phyloP scores from a whole-genome alignment of 1,284 basidiomycete species.

The Gomphus sp. region DNA sequence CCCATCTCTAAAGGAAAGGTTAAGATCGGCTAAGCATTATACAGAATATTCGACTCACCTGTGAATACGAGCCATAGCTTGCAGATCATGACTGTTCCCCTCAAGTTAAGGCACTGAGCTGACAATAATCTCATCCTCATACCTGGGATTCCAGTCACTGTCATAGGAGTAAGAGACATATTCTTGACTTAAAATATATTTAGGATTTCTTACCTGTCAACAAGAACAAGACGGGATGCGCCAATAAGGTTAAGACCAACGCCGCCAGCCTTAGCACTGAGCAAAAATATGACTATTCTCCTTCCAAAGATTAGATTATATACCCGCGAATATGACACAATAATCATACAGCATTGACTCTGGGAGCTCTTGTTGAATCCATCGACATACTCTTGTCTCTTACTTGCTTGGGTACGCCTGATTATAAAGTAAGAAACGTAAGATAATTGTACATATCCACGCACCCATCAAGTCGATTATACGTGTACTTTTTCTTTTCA shows the following conservation, averaged over 20 bases:
- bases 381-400: conserved; percentile 80
- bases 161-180: background rate
- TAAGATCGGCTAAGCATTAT: background rate
- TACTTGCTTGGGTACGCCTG: conserved; percentile 71
- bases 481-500: conserved; percentile 67
- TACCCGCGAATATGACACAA: background rate
- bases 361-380: conserved; percentile 72
- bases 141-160: conserved; percentile 96
- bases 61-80: conserved; percentile 97
- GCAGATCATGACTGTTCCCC: conserved; percentile 70
- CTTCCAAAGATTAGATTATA: background rate
- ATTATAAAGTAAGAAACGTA: background rate
- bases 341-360: conserved; percentile 52
- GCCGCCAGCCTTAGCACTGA: conserved; percentile 94
- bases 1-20: conserved; percentile 59
- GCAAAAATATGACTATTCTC: conserved; percentile 72
- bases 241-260: conserved; percentile 92
- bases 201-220: conserved; percentile 41
- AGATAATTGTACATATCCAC: conserved; percentile 11
- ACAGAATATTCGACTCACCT: conserved; percentile 39
- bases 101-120: background rate
- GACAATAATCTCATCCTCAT: background rate
- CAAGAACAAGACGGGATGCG: conserved; percentile 73
- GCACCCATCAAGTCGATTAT: conserved; percentile 84
- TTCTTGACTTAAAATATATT: background rate